Evolutionary conservation across 345 rosid species (phyloP).

Genomic region (Noccaea caerulescens): DNA sequence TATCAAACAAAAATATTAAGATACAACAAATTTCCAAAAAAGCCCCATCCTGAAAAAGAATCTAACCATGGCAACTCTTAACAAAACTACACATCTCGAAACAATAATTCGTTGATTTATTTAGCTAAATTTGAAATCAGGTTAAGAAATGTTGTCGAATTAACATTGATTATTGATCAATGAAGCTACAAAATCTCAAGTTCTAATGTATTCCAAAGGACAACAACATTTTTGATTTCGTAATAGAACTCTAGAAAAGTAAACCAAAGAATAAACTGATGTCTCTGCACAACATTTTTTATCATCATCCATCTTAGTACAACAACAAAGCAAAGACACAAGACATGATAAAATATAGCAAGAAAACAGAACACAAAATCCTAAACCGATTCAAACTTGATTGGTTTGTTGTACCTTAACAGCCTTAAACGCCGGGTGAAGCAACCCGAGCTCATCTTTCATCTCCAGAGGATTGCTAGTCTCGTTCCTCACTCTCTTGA

Average conservation of each 20-base stretch:
- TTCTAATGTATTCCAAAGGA: constrained; percentile 5
- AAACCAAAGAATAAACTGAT: constrained; percentile 32
- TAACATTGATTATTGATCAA: constrained; percentile 30
- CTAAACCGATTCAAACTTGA: constrained; percentile 41
- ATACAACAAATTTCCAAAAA: not conserved
- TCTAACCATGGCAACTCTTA: not conserved
- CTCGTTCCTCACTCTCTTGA: constrained; percentile 59
- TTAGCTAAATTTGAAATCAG: not conserved
- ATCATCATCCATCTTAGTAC: constrained; percentile 42
- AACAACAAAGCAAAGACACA: constrained; percentile 43
- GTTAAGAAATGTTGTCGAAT: not conserved
- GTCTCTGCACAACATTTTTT: constrained; percentile 39
- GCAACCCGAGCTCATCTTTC: constrained; percentile 54
- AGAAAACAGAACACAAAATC: constrained; percentile 22
- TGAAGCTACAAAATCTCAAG: constrained; percentile 34
- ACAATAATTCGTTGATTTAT: not conserved
- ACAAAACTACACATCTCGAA: not conserved
- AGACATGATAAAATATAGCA: constrained; percentile 18
- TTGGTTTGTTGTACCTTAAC: constrained; percentile 47
- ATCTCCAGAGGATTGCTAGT: constrained; percentile 52
- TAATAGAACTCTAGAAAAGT: constrained; percentile 27
- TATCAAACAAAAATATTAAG: no score
- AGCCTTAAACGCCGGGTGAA: constrained; percentile 52
- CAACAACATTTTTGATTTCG: constrained; percentile 17
- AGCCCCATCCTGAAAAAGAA: not conserved